Base-by-base conservation (phyloP, 2,329 filamentous ascomycete species). In the Colletotrichum tropicicola region DNA sequence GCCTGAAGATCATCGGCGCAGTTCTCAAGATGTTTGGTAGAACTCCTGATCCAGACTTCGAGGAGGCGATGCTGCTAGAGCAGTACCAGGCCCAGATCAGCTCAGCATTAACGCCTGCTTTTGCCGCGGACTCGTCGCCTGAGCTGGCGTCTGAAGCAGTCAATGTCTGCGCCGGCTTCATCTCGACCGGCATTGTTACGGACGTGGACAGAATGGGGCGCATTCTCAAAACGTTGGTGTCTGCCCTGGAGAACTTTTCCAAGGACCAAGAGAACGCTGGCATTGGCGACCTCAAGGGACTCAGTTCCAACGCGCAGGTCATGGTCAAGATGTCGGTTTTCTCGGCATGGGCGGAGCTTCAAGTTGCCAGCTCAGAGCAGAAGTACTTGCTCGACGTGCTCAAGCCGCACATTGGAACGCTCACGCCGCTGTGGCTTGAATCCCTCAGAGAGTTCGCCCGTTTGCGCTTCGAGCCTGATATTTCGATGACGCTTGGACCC, bases 311-410 rank as follows among this genome's bases (percentile, higher is more conserved):
- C 75, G 95, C 96, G 0, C 92, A 97, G 73, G 93, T 98, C 51
- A 99, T 99, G 96, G 93, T 99, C 59, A 97, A 97, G 78, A 96
- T 98, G 88, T 91, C 96, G 0, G 91, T 99, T 2, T 97, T 97
- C 77, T 96, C 95, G 2, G 96, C 95, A 1, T 99, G 96, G 96
- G 97, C 96, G 4, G 93, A 98, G 74, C 85, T 99, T 30, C 96
- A 99, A 78, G 94, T 99, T 67, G 94, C 96, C 25, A 98, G 95
- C 78, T 89, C 89, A 5, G 95, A 98, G 73, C 95, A 98, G 71
- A 89, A 89, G 54, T 98, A 99, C 73, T 84, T 99, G 15, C 87
- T 92, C 17, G 90, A 96, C 68, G 94, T 99, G 10, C 84, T 99
- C 55, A 92, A 92, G 72, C 94, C 96, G 44, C 93, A 98, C 73